Percentiles rank a stretch among this genome's conserved stretches.
These are phyloP conservation scores for Allium cepa DNA, from an alignment of 106 monocot species.

Conservation along the genomic window DNA sequence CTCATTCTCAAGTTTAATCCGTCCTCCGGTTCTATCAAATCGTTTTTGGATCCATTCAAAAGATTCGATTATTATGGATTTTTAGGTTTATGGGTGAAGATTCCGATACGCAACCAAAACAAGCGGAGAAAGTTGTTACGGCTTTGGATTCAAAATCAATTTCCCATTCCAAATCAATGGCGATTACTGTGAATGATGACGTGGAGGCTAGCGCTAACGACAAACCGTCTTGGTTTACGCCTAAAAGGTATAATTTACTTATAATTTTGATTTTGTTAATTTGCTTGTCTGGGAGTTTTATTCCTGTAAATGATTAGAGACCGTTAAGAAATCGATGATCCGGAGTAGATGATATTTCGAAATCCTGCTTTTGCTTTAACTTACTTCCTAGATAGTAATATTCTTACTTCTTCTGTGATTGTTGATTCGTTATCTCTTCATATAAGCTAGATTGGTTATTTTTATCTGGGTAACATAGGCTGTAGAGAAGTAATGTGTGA, in stretches of 20 bases:
- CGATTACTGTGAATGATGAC: background rate
- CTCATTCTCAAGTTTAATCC: too few species aligned
- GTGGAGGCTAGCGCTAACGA: background rate
- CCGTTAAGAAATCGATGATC: too few species aligned
- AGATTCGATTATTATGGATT: too few species aligned
- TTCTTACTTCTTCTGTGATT: too few species aligned
- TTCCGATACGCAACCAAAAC: too few species aligned
- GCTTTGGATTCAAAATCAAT: too few species aligned
- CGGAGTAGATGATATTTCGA: background rate
- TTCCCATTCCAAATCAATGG: background rate
- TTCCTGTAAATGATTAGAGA: too few species aligned
- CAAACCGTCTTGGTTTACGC: background rate
- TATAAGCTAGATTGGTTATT: background rate
- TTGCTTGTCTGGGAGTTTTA: background rate
- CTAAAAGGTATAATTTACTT: background rate
- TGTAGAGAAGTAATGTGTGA: background rate
- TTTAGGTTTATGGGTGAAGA: too few species aligned
- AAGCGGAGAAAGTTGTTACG: too few species aligned
- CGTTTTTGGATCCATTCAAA: too few species aligned
- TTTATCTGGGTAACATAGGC: background rate
- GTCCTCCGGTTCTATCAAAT: too few species aligned
- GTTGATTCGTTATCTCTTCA: background rate
- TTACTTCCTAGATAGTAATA: background rate
- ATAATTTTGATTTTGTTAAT: background rate
- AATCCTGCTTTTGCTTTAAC: background rate